These are phyloP conservation scores for Apiotrichum gracile DNA, from an alignment of 1,284 basidiomycete genomes.

Conservation along the genomic window DNA sequence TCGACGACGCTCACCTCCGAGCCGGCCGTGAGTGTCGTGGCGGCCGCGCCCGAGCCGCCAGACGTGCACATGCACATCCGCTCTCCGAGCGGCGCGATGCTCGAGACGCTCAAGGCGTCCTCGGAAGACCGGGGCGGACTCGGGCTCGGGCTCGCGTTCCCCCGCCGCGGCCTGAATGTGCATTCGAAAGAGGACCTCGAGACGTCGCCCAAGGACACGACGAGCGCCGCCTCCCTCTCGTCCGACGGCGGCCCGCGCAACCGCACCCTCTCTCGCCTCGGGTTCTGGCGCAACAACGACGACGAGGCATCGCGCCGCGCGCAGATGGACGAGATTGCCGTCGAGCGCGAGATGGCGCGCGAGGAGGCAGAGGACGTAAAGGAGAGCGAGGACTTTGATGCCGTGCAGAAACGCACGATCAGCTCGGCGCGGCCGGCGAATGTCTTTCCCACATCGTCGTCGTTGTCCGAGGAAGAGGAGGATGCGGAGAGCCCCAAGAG, in stretches of 20 bases:
- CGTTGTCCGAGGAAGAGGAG: neutral
- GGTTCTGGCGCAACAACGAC: constrained; percentile 1
- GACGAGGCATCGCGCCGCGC: constrained; percentile 16
- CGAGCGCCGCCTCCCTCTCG: neutral
- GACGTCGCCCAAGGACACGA: neutral
- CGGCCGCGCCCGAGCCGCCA: constrained; percentile 19
- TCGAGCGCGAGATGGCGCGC: constrained; percentile 34
- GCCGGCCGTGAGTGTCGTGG: neutral
- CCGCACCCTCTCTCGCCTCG: neutral
- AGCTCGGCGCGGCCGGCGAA: neutral
- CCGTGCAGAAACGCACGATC: constrained; percentile 17
- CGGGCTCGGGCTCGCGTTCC: constrained; percentile 26
- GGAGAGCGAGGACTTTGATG: constrained; percentile 21
- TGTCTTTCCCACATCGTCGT: neutral
- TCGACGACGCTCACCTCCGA: neutral
- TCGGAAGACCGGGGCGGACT: constrained; percentile 17
- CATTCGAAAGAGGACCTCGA: constrained; percentile 28
- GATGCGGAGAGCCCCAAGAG: neutral
- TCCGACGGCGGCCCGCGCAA: neutral
- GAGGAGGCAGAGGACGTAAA: constrained; percentile 25
- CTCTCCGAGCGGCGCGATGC: constrained; percentile 9
- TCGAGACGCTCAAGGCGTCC: constrained; percentile 31
- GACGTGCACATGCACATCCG: constrained; percentile 14
- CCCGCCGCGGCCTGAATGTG: constrained; percentile 23
- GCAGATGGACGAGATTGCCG: constrained; percentile 32